Conservation (phyloP, 1,284 basidiomycete species). For the Agroathelia rolfsii region DNA sequence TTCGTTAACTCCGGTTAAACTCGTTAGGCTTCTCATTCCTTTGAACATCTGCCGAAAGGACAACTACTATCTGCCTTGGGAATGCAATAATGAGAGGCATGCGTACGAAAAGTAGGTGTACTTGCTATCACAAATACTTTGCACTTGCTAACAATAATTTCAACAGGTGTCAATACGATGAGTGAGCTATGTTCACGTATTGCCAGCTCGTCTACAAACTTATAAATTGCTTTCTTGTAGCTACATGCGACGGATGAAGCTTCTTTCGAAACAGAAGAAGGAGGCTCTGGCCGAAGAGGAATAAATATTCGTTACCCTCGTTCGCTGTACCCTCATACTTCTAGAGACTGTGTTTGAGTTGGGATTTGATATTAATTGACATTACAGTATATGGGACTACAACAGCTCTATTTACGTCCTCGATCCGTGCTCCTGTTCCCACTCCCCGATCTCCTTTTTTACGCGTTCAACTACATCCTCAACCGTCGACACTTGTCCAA, state of each 20-base stretch:
- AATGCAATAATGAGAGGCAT: slow-evolving; percentile 74
- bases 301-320: no score
- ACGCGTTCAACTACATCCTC: slow-evolving; percentile 64
- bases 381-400: no score
- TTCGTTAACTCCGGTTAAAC: neutral
- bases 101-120: slow-evolving; percentile 64
- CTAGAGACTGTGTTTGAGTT: no score
- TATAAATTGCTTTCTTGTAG: slow-evolving; percentile 4
- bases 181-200: slow-evolving; percentile 10
- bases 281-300: slow-evolving; percentile 34
- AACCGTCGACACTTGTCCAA: slow-evolving; percentile 74
- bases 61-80: slow-evolving; percentile 69
- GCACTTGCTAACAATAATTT: neutral
- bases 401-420: slow-evolving; percentile 19
- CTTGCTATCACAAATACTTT: no score
- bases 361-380: no score
- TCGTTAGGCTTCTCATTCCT: slow-evolving; percentile 69
- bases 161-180: slow-evolving; percentile 16
- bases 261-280: slow-evolving; percentile 14
- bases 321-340: no score
- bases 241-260: slow-evolving; percentile 16
- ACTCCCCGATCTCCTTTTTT: slow-evolving; percentile 45
- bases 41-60: slow-evolving; percentile 74
- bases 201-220: slow-evolving; percentile 6
- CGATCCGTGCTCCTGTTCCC: slow-evolving; percentile 34